Base-by-base conservation (phyloP, 2,329 filamentous ascomycete species). In the Penicillium verrucosum region DNA sequence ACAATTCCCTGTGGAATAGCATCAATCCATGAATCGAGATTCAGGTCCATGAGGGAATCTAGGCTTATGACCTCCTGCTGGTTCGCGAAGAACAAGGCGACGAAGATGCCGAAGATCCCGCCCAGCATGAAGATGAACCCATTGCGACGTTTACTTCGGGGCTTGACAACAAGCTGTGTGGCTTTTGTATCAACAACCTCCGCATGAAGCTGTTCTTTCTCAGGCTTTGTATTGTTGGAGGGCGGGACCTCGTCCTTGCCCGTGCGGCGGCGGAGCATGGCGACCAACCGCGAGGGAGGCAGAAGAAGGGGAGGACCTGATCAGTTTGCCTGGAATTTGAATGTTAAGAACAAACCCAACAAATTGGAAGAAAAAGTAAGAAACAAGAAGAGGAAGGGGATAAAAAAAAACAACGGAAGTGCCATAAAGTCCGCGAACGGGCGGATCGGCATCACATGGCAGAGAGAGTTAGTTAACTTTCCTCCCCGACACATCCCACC, bases 1-100 rank as follows among this genome's bases (percentile, higher is more conserved):
- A 97, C 81, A 61, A 99, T 85, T 7, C 89, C 89, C 3, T 90
- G 89, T 0, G 94, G 94, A 37, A 99, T 81, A 0, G 89, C 91
- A 73, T 97, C 94, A 54, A 96, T 81, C 56, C 97, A 76, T 59
- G 85, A 88, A 64, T 97, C 92, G 76, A 99, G 83, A 69, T 90
- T 94, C 68, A 90, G 72, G 60, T 87, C 83, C 68, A 83, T 78
- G 61, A 88, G 68, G 46, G 89, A 80, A 56, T 93, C 90, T 61
- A 97, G 81, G 60, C 91, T 91, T 61, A 97, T 92, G 60, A 97
- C 82, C 69, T 97, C 92, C 75, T 92, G 94, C 72, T 83, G 89
- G 63, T 89, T 88, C 30, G 92, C 93, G 66, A 99, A 94, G 74
- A 96, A 92, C 30, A 92, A 88, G 1, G 94, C 94, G 2, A 88